Percentiles rank a stretch among this genome's conserved stretches.
phyloP scores from a whole-genome alignment of 129 eudicot species.

The Gnaphalium uliginosum region DNA sequence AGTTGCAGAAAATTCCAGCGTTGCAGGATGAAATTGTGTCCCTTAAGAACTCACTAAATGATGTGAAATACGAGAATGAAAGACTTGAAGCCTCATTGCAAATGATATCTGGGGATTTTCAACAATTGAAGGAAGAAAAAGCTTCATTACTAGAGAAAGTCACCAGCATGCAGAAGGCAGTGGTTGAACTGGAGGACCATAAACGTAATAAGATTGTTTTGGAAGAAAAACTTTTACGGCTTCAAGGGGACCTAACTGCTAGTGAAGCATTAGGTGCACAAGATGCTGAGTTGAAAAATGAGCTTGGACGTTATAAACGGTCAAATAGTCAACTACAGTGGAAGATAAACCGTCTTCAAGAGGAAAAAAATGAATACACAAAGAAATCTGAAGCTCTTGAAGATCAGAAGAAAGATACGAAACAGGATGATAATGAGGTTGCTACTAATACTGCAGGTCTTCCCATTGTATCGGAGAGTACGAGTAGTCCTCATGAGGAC shows the following conservation, averaged over 20 bases:
- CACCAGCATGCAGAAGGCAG: constrained; percentile 43
- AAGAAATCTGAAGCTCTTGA: constrained; percentile 41
- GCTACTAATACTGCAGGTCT: constrained; percentile 6
- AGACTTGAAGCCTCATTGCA: constrained; percentile 45
- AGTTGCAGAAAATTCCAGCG: constrained; percentile 46
- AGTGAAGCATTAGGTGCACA: constrained; percentile 63
- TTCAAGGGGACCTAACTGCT: constrained; percentile 66
- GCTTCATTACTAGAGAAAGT: constrained; percentile 38
- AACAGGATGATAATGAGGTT: constrained; percentile 23
- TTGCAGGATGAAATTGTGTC: constrained; percentile 60
- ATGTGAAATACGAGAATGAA: constrained; percentile 52
- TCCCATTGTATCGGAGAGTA: constrained; percentile 13
- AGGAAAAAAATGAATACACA: constrained; percentile 44
- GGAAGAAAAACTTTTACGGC: constrained; percentile 60
- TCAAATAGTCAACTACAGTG: constrained; percentile 53
- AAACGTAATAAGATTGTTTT: constrained; percentile 43
- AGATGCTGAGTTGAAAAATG: constrained; percentile 62
- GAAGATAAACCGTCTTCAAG: constrained; percentile 57
- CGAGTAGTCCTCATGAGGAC: constrained; percentile 26
- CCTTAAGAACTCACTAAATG: constrained; percentile 51
- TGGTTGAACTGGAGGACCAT: constrained; percentile 47
- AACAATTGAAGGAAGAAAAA: constrained; percentile 47
- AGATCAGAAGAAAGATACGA: constrained; percentile 39
- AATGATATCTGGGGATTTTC: constrained; percentile 47
- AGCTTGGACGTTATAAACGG: constrained; percentile 53